Base-by-base conservation (phyloP, 495 filamentous ascomycete genomes). In the Cenococcum geophilum region DNA sequence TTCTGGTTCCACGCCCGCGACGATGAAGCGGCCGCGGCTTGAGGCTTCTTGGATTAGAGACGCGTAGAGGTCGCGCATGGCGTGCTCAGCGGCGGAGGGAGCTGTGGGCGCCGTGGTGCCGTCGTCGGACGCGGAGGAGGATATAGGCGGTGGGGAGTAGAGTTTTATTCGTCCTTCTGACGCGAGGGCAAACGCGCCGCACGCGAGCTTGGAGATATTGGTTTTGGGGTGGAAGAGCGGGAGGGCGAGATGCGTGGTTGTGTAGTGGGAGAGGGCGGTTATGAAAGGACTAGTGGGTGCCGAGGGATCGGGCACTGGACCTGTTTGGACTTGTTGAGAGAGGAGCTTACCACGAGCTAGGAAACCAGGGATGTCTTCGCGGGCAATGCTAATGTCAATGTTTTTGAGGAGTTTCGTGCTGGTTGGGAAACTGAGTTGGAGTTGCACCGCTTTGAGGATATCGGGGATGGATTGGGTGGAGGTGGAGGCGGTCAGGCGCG, bases 341-440 rank as follows among this genome's bases (percentile, higher is more conserved):
- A 51, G n/a, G 8, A 62, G 36, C 37, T 64, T 59, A 6, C 71
- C 70, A 5, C 59, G 60, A 9, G 14, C 35, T 16, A 69, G 21
- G 57, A 74, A 74, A 8, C 57, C 36, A 21, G 62, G 48, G 25
- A 73, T 34, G 57, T 74, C 72, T 9, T 57, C 54, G 12, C 54
- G 35, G 0, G 70, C 55, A 20, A 73, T 67, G n/a, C 62, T 63
- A 40, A 74, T 62, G 49, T 74, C 71, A 18, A 74, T 58, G 37
- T 60, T 65, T 37, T 66, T 70, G 25, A 74, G 67, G 11, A 64
- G 27, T 1, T 60, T 57, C 8, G 63, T 57, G 37, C 45, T 42
- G 5, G 59, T 43, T 4, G 69, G 65, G 36, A 73, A 73, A 48
- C 63, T 20, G 11, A 74, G 70, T 43, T 73, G 69, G n/a, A 74